A percentile compares a stretch with the other conserved stretches of the same genome.
Conservation (phyloP, 352 stramenopile species). For the Pythium chondricola region DNA sequence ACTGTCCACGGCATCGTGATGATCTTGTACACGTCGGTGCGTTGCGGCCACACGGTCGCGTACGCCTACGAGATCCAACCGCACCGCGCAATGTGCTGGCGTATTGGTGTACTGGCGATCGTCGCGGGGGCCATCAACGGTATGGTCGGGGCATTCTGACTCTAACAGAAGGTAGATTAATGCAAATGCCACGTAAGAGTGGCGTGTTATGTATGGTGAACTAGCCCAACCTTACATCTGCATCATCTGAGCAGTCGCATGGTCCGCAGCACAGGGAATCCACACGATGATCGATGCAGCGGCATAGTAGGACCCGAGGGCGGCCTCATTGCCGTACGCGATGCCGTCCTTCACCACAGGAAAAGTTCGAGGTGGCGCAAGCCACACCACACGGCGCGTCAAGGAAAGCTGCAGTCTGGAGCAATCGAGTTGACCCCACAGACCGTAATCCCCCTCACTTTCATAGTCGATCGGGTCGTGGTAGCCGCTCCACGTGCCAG, state of each 20-base stretch:
- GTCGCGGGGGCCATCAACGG: slow-evolving; percentile 6
- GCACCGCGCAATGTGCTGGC: slow-evolving; percentile 26
- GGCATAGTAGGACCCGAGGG: slow-evolving; percentile 6
- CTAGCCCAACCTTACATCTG: no score
- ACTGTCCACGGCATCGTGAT: slow-evolving; percentile 17
- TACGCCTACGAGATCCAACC: slow-evolving; percentile 41
- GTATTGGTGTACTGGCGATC: slow-evolving; percentile 6
- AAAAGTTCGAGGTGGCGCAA: slow-evolving; percentile 5
- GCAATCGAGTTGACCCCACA: background rate
- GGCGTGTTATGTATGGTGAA: no score
- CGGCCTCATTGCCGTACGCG: slow-evolving; percentile 10
- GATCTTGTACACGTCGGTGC: slow-evolving; percentile 25
- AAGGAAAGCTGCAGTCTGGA: background rate
- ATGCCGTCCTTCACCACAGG: slow-evolving; percentile 5
- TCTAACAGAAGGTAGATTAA: no score
- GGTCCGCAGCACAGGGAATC: background rate
- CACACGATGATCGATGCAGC: slow-evolving; percentile 11
- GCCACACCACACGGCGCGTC: slow-evolving; percentile 6
- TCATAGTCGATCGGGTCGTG: background rate
- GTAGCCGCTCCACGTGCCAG: slow-evolving; percentile 1
- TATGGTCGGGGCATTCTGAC: background rate
- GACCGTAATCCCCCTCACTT: background rate
- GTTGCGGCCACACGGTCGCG: slow-evolving; percentile 29
- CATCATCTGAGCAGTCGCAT: no score
- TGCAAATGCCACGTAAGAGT: no score